Evolutionary conservation across 208 protist species (phyloP), one percentile per base, ranked within the genome.

Genomic region (Strigomonas culicis): DNA sequence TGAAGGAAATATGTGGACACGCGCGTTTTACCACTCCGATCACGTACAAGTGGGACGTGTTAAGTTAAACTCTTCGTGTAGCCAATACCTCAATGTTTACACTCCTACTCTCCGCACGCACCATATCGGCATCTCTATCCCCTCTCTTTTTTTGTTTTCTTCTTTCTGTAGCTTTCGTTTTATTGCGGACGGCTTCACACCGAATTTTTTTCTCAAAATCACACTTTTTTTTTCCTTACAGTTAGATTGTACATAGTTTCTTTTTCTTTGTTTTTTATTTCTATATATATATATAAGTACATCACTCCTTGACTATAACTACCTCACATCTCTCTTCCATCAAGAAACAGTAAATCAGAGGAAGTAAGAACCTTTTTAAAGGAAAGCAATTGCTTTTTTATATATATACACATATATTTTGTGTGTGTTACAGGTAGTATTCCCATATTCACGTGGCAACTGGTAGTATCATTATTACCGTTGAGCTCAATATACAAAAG

Each of bases 71-170:
- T 41, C 6, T 4, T 6, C 10, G 39, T 46, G 39, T 46, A 46
- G 17, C 39, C 39, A 46, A 46, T n/a, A 46, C 10, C 10, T 46
- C 17, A 46, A n/a, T 46, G 39, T 46, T 17, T 10, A n/a, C 17
- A n/a, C 17, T 46, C 17, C 39, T 46, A 46, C 17, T 46, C 11
- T 46, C 17, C 11, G 17, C 39, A 46, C 17, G 10, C 39, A 46
- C 17, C 10, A n/a, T 46, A 46, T 46, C 17, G 39, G 10, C 17
- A 46, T 46, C 17, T n/a, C 17, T 46, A 10, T n/a, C 39, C 10
- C 17, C 39, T 58, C 10, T 15, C 52, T 58, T 65, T 55, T 52
- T 65, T 63, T 63, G 3, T 51, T 63, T 49, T 51, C 21, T 56
- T 65, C 25, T 65, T 43, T 56, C 55, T 56, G 39, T 60, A 44